Conservation (phyloP, 176 grass and related monocot species). For the Hsuehochloa calcarea region DNA sequence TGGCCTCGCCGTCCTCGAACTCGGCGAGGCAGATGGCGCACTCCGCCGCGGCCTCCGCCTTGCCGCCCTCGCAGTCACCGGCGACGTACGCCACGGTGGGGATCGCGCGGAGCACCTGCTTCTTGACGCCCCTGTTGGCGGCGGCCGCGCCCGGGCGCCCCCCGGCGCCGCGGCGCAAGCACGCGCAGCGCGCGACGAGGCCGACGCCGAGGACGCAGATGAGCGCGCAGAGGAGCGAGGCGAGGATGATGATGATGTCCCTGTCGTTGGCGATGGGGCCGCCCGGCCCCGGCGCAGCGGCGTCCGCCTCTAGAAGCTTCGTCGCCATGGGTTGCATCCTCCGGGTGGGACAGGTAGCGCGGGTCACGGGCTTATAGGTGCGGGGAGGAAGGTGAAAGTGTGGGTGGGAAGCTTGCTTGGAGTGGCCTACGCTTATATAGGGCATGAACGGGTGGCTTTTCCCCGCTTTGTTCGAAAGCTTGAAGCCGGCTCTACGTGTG, state of each 20-base stretch:
- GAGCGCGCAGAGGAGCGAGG: constrained; percentile 64
- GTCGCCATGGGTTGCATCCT: constrained; percentile 26
- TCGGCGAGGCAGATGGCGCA: constrained; percentile 79
- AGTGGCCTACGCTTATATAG: constrained; percentile 35
- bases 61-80: neutral
- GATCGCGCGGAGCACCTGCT: constrained; percentile 57
- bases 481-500: too few relatives aligned
- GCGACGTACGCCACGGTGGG: constrained; percentile 48
- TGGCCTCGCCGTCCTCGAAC: constrained; percentile 58
- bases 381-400: constrained; percentile 40
- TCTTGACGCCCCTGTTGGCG: constrained; percentile 68
- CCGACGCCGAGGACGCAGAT: constrained; percentile 58
- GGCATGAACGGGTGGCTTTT: too few relatives aligned
- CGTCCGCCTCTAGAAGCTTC: constrained; percentile 26
- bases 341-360: neutral
- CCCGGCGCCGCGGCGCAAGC: neutral
- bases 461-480: too few relatives aligned
- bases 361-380: constrained; percentile 35
- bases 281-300: neutral
- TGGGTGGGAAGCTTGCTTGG: neutral
- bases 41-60: constrained; percentile 19
- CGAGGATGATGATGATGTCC: constrained; percentile 65
- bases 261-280: constrained; percentile 27
- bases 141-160: neutral
- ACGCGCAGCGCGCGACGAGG: constrained; percentile 58